phyloP scores from a whole-genome alignment of 768 basidiomycete species.

The Calocybe indica region DNA sequence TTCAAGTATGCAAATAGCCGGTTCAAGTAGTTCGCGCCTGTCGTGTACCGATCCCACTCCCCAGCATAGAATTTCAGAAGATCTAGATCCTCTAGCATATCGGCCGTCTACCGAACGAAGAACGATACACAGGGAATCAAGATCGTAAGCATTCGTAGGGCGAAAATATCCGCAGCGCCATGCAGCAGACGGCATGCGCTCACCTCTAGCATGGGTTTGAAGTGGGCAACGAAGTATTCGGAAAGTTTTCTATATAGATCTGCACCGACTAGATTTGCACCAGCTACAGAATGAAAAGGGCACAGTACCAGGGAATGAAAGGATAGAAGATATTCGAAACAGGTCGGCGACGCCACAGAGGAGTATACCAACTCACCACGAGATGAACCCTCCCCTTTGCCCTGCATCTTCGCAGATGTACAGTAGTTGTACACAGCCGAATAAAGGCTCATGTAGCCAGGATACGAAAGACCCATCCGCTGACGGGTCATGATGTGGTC shows the following conservation, averaged over 20 bases:
- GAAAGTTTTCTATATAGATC: conserved; percentile 95
- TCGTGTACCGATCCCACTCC: conserved; percentile 97
- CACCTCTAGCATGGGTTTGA: conserved; percentile 59
- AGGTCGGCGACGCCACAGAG: too few species aligned
- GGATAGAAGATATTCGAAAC: conserved; percentile 25
- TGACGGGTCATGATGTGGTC: conserved; percentile 92
- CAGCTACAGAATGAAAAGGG: conserved; percentile 41
- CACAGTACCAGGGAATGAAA: conserved; percentile 14
- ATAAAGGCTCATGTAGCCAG: conserved; percentile 74
- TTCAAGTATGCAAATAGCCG: conserved; percentile 97
- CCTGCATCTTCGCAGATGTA: conserved; percentile 82
- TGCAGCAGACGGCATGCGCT: not conserved
- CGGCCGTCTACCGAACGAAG: conserved; percentile 54
- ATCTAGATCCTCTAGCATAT: conserved; percentile 81
- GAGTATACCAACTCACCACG: too few species aligned
- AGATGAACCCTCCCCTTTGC: conserved; percentile 27
- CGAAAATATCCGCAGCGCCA: not conserved
- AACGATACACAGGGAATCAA: not conserved
- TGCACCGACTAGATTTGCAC: conserved; percentile 95
- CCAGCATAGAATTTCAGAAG: conserved; percentile 87
- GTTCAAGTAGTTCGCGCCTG: conserved; percentile 94
- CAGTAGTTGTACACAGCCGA: conserved; percentile 99
- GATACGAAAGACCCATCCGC: conserved; percentile 70
- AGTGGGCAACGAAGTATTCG: conserved; percentile 82
- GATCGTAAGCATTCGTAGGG: too few species aligned